These are phyloP conservation scores for Sphaerobolus stellatus DNA, from an alignment of 1,284 basidiomycete species.

Conservation along the genomic window DNA sequence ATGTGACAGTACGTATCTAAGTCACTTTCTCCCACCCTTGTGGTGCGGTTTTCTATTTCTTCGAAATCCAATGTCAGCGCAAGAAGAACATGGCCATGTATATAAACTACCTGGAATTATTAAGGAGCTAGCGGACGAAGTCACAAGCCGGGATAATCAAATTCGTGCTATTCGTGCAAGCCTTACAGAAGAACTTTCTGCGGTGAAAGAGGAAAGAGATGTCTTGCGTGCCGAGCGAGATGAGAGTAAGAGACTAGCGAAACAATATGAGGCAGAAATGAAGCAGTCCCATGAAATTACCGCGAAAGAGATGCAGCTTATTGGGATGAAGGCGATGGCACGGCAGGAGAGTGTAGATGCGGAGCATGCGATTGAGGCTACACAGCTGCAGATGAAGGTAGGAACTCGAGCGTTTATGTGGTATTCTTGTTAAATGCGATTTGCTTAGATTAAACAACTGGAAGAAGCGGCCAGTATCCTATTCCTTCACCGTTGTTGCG, in stretches of 20 bases:
- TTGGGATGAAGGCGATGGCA: not conserved
- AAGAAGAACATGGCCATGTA: not conserved
- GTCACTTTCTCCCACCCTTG: not conserved
- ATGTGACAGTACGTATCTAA: too few relatives aligned
- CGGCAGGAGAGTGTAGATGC: not conserved
- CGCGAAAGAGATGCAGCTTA: not conserved
- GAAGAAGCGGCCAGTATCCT: conserved; percentile 6
- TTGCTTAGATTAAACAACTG: conserved; percentile 2
- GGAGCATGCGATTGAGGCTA: not conserved
- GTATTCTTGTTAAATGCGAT: too few relatives aligned
- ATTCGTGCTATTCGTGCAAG: not conserved
- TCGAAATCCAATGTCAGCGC: not conserved
- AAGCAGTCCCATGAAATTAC: not conserved
- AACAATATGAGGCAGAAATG: not conserved
- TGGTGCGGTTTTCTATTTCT: not conserved
- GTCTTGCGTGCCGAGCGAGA: not conserved
- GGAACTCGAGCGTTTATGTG: not conserved
- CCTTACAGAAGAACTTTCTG: not conserved
- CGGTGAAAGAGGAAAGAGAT: not conserved
- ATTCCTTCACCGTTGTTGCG: too few relatives aligned
- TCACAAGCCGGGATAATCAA: conserved; percentile 3
- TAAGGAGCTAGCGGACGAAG: conserved; percentile 1
- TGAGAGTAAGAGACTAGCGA: too few relatives aligned
- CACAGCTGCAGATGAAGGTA: not conserved
- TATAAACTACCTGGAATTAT: conserved; percentile 3